Base-by-base conservation (phyloP, 768 basidiomycete species). In the Tulasnella sp. region DNA sequence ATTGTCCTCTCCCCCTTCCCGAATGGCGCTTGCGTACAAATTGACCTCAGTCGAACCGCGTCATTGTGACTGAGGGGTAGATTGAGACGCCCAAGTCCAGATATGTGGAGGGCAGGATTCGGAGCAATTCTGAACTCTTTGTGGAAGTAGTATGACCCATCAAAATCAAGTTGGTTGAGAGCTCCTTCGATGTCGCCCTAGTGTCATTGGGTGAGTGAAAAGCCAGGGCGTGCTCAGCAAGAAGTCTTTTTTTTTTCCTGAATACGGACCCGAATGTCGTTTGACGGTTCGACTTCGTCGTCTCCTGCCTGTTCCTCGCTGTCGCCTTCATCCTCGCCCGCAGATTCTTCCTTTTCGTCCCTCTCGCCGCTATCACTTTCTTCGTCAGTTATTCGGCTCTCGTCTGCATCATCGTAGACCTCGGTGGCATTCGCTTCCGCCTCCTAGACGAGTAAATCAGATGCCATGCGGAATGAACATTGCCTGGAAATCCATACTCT, bases 1-100 rank as follows among this genome's bases (percentile, higher is more conserved):
- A 87, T 77, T 0, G 85, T 87, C 14, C 82, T 79, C 39, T 84
- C 82, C 15, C 85, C 86, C 72, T 84, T 83, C 0, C 86, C 87
- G 79, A 85, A 88, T 0, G 86, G 85, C 3, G 87, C 85, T 78
- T 85, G 85, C 4, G 78, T 76, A 9, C 85, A 81, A 19, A 78
- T 74, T 0, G 80, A 78, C 34, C 84, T 85, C 87, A 82, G 0
- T 79, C 58, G 70, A 38, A 82, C 80, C 0, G 86, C 87, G 39
- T 86, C 86, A 2, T 83, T 80, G 42, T 80, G 76, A 54, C 80
- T 84, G 1, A 88, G 80, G 4, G 87, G 87, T 29, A 87, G 82
- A 0, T 84, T 85, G 38, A 87, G 77, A n/a, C 81, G 45, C 0
- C 87, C 87, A 31, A 40, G 87, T 82, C 29, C 78, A 71, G 1